phyloP scores from a whole-genome alignment of 768 basidiomycete species.

The Xerocomellus intermedius region DNA sequence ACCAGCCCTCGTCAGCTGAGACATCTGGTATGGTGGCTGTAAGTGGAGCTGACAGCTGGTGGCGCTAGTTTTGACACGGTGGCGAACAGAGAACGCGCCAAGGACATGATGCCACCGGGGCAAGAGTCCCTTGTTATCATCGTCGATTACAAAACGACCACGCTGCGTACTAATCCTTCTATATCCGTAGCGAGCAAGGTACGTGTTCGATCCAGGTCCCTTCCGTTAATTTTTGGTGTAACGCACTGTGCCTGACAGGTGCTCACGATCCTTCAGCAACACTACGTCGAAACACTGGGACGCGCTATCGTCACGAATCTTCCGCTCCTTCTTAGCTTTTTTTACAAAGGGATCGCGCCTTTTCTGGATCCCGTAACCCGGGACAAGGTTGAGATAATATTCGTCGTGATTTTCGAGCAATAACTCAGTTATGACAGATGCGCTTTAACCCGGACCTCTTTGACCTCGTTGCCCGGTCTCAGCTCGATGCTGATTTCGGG shows the following conservation, averaged over 20 bases:
- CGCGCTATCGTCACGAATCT: conserved; percentile 82
- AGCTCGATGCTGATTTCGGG: conserved; percentile 82
- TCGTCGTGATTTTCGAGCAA: background rate
- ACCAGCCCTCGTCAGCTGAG: conserved; percentile 73
- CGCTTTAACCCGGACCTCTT: conserved; percentile 82
- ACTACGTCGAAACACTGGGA: conserved; percentile 87
- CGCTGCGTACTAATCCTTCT: conserved; percentile 80
- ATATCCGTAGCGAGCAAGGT: conserved; percentile 77
- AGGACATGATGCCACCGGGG: conserved; percentile 82
- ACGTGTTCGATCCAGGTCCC: background rate
- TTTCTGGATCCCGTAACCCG: conserved; percentile 87
- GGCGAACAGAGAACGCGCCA: conserved; percentile 73
- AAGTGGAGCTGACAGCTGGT: conserved; percentile 30
- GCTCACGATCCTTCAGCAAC: conserved; percentile 78
- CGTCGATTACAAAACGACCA: conserved; percentile 83
- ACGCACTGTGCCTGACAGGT: conserved; percentile 39
- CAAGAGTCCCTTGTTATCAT: conserved; percentile 82
- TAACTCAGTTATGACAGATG: conserved; percentile 49
- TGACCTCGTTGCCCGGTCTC: conserved; percentile 70
- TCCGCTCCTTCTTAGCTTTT: conserved; percentile 68
- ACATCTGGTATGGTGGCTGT: conserved; percentile 87
- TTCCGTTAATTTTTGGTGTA: background rate
- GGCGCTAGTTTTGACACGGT: conserved; percentile 5
- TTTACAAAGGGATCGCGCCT: conserved; percentile 81
- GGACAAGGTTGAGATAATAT: conserved; percentile 58